phyloP scores from a whole-genome alignment of 2,329 filamentous ascomycete species.

The Fusarium pseudograminearum region DNA sequence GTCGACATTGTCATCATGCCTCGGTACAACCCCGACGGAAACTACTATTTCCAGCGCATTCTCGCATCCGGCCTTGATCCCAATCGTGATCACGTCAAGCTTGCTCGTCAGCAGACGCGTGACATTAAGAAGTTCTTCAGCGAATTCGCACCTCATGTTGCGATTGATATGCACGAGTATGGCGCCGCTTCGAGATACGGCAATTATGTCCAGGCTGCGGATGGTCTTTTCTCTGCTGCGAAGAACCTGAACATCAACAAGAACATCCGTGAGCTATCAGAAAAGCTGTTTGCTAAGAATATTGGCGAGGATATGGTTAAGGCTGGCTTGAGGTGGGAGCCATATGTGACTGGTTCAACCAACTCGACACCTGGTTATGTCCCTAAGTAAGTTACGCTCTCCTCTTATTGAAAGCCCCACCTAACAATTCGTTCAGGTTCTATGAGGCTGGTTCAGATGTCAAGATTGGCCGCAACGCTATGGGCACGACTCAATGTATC shows the following conservation, averaged over 20 bases:
- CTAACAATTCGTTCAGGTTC: conserved; percentile 17
- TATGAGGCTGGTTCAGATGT: conserved; percentile 48
- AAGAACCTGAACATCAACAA: conserved; percentile 52
- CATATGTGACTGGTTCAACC: conserved; percentile 45
- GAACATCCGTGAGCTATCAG: conserved; percentile 47
- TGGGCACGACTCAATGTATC: conserved; percentile 48
- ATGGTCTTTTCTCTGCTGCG: conserved; percentile 51
- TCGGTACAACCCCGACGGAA: conserved; percentile 52
- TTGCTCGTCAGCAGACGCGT: conserved; percentile 50
- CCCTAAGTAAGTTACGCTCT: background rate
- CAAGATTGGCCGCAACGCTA: conserved; percentile 49
- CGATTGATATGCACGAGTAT: conserved; percentile 53
- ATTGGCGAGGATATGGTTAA: conserved; percentile 49
- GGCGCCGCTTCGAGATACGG: conserved; percentile 40
- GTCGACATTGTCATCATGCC: conserved; percentile 50
- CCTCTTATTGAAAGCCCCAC: fast-evolving
- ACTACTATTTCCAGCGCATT: conserved; percentile 51
- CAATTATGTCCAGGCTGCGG: conserved; percentile 43
- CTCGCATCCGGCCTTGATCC: conserved; percentile 50
- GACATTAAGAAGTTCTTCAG: conserved; percentile 48
- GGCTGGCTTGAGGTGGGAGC: conserved; percentile 47
- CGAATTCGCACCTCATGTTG: conserved; percentile 49
- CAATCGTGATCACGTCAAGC: conserved; percentile 52
- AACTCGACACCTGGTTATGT: conserved; percentile 33
- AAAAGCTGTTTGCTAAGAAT: conserved; percentile 47